Percentiles rank a stretch among this genome's conserved stretches.
phyloP scores from a whole-genome alignment of 1,139 yeast genomes.

The Candida sojae region DNA sequence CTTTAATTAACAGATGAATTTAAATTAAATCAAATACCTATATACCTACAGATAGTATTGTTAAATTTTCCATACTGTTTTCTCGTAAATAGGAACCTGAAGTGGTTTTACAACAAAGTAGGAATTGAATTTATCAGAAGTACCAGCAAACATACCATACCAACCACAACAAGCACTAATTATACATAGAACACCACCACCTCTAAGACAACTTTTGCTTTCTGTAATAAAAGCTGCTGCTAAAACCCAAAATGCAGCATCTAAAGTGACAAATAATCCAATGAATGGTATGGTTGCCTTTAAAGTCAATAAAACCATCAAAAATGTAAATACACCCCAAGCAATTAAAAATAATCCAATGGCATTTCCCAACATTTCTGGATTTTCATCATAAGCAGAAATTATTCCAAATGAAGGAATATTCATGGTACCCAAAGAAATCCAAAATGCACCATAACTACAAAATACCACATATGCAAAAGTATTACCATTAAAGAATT shows the following conservation, averaged over 20 bases:
- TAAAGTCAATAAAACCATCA: slow-evolving; percentile 39
- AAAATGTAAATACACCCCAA: slow-evolving; percentile 47
- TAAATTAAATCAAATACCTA: not conserved
- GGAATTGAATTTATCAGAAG: slow-evolving; percentile 17
- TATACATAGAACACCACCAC: slow-evolving; percentile 47
- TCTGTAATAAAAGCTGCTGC: slow-evolving; percentile 44
- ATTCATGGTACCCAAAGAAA: slow-evolving; percentile 38
- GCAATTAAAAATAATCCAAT: slow-evolving; percentile 43
- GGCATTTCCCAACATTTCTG: slow-evolving; percentile 30
- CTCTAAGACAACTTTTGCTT: slow-evolving; percentile 31
- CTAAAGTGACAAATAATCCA: slow-evolving; percentile 35
- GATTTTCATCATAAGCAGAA: slow-evolving; percentile 51
- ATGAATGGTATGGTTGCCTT: slow-evolving; percentile 47
- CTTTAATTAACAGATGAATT: not conserved
- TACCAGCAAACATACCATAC: slow-evolving; percentile 42
- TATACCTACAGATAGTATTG: not conserved
- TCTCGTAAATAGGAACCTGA: not conserved
- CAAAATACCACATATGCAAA: slow-evolving; percentile 45
- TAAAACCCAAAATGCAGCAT: slow-evolving; percentile 41
- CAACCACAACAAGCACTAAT: slow-evolving; percentile 44
- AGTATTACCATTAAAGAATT: slow-evolving; percentile 38
- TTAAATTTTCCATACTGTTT: not conserved
- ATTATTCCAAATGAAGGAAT: slow-evolving; percentile 51
- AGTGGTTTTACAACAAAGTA: slow-evolving; percentile 2
- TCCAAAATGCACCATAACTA: slow-evolving; percentile 48